Evolutionary conservation across 2,329 filamentous ascomycete genomes (phyloP).

Genomic region (Penicillium janthinellum): DNA sequence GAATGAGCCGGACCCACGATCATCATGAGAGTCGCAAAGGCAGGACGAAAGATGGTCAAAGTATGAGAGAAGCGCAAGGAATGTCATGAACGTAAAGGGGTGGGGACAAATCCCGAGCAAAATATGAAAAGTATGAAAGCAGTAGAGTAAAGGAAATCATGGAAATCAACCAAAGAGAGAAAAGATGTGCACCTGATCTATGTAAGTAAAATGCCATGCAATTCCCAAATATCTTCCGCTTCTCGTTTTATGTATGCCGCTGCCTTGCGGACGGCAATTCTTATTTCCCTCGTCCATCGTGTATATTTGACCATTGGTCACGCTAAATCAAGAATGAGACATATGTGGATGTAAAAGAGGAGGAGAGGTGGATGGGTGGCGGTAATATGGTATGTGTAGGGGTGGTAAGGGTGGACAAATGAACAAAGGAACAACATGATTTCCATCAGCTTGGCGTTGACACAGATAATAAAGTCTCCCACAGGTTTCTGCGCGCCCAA

Average conservation of each 20-base stretch:
- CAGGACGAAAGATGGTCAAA: constrained; percentile 22
- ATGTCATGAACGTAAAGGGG: constrained; percentile 20
- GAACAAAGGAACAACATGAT: constrained; percentile 21
- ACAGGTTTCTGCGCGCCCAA: background rate
- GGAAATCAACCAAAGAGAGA: constrained; percentile 20
- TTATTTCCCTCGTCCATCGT: constrained; percentile 42
- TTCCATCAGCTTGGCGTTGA: constrained; percentile 10
- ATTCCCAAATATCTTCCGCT: constrained; percentile 42
- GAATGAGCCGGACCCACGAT: constrained; percentile 13
- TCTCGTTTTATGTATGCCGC: constrained; percentile 43
- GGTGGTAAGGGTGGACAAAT: constrained; percentile 19
- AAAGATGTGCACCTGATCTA: constrained; percentile 42
- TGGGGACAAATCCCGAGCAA: constrained; percentile 15
- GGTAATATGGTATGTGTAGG: background rate
- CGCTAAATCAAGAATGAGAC: constrained; percentile 44
- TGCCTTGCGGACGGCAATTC: constrained; percentile 37
- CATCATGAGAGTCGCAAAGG: background rate
- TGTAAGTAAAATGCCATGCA: constrained; percentile 42
- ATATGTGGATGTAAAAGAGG: constrained; percentile 15
- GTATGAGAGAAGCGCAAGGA: constrained; percentile 21
- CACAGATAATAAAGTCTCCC: constrained; percentile 13
- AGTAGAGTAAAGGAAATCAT: constrained; percentile 9
- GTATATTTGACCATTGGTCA: constrained; percentile 46
- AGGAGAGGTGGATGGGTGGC: background rate
- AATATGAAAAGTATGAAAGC: constrained; percentile 5